Conservation (phyloP, 2,329 filamentous ascomycete genomes). For the Aureobasidium pullulans region DNA sequence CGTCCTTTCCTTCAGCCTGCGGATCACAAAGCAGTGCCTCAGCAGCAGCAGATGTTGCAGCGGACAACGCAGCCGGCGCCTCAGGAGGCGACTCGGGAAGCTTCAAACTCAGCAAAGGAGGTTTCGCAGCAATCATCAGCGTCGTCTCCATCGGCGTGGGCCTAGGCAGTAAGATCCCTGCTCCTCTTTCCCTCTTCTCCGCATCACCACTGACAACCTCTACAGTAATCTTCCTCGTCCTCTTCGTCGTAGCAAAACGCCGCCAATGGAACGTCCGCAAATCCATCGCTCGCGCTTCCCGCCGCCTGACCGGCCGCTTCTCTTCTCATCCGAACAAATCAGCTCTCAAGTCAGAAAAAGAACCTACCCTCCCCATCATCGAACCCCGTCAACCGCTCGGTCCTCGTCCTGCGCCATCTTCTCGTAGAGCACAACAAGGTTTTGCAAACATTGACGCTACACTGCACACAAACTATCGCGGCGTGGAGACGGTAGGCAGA, state of each 20-base stretch:
- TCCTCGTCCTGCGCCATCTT: neutral
- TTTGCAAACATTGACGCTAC: neutral
- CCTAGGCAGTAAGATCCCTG: constrained; percentile 55
- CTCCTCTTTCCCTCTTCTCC: constrained; percentile 62
- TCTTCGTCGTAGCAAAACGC: constrained; percentile 79
- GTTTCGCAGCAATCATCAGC: constrained; percentile 65
- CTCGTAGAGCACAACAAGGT: neutral
- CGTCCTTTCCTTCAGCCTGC: neutral
- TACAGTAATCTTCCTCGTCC: constrained; percentile 29
- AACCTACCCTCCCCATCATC: neutral
- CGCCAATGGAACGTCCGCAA: constrained; percentile 74
- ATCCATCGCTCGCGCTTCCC: constrained; percentile 58
- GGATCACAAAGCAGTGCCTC: neutral
- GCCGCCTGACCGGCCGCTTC: constrained; percentile 37
- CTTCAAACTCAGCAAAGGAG: constrained; percentile 59
- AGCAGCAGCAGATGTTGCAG: neutral
- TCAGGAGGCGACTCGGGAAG: constrained; percentile 54
- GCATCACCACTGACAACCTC: constrained; percentile 19
- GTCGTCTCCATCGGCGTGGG: constrained; percentile 56
- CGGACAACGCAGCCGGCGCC: constrained; percentile 49
- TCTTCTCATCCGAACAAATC: constrained; percentile 11
- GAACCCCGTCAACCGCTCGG: neutral
- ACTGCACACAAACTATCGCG: neutral
- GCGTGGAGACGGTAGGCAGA: neutral
- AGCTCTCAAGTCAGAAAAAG: constrained; percentile 5